Percentiles rank a stretch among this genome's conserved stretches.
phyloP scores from a whole-genome alignment of 257 asterid species.

The Solanum clarkiae region DNA sequence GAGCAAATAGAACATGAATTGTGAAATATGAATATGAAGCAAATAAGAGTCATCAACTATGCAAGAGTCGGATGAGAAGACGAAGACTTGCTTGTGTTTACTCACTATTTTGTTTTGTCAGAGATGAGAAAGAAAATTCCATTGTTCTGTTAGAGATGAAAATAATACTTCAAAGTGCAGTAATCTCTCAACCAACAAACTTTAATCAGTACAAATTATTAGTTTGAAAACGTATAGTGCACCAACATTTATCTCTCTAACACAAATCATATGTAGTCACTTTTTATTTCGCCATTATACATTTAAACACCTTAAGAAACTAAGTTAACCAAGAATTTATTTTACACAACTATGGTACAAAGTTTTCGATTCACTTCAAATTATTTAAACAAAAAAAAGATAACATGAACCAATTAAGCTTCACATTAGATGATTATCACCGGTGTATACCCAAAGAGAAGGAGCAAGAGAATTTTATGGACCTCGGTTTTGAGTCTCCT shows the following conservation, averaged over 20 bases:
- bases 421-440: not conserved
- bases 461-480: not conserved
- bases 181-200: not conserved
- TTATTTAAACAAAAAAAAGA: not conserved
- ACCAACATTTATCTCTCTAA: not conserved
- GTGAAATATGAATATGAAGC: too few relatives aligned
- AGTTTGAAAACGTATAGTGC: not conserved
- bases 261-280: not conserved
- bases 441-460: not conserved
- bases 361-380: not conserved
- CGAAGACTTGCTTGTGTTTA: too few relatives aligned
- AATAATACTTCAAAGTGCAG: not conserved
- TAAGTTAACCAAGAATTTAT: not conserved
- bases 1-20: too few relatives aligned
- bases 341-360: not conserved
- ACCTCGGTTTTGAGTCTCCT: not conserved
- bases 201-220: not conserved
- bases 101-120: too few relatives aligned
- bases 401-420: too few relatives aligned
- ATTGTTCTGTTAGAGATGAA: too few relatives aligned
- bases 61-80: too few relatives aligned
- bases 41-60: too few relatives aligned
- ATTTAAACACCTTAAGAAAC: not conserved
- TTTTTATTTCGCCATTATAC: not conserved
- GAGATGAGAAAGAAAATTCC: too few relatives aligned